Percentiles rank a stretch among this genome's conserved stretches.
phyloP scores from a whole-genome alignment of 495 filamentous ascomycete genomes.

The Lasiosphaeria miniovina region DNA sequence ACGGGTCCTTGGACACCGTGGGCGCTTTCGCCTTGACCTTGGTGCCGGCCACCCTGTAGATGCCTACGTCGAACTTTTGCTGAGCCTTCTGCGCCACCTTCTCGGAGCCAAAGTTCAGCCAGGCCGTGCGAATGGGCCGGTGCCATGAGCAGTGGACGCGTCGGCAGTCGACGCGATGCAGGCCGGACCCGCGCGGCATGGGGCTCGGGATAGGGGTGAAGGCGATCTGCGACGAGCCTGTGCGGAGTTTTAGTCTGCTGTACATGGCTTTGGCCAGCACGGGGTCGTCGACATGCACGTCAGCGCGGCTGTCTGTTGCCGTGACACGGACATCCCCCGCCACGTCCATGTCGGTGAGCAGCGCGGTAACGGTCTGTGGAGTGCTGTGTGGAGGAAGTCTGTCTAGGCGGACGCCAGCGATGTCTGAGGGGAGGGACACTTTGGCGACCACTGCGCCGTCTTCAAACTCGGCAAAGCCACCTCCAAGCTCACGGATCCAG shows the following conservation, averaged over 20 bases:
- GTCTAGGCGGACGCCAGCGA: slow-evolving; percentile 30
- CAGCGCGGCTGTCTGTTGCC: slow-evolving; percentile 11
- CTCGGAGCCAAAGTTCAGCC: slow-evolving; percentile 27
- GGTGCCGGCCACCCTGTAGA: no score
- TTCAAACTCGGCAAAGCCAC: slow-evolving; percentile 28
- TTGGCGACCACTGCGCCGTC: slow-evolving; percentile 27
- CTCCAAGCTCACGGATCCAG: slow-evolving; percentile 22
- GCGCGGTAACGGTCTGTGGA: slow-evolving; percentile 7
- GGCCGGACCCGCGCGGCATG: slow-evolving; percentile 18
- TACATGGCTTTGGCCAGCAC: slow-evolving; percentile 18
- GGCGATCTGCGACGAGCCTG: neutral
- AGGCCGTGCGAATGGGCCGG: slow-evolving; percentile 22
- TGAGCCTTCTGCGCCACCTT: no score
- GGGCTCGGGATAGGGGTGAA: slow-evolving; percentile 16
- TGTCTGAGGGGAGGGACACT: slow-evolving; percentile 25
- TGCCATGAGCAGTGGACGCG: slow-evolving; percentile 35
- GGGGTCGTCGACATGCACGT: slow-evolving; percentile 26
- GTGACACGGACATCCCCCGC: slow-evolving; percentile 13
- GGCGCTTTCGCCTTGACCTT: no score
- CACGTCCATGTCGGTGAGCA: slow-evolving; percentile 17
- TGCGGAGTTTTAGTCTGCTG: neutral
- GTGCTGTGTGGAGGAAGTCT: slow-evolving; percentile 22
- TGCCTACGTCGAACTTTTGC: no score
- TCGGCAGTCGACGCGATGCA: slow-evolving; percentile 27
- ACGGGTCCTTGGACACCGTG: no score